These are phyloP conservation scores for Ganoderma resinaceum DNA, from an alignment of 1,284 basidiomycete genomes.

Conservation along the genomic window DNA sequence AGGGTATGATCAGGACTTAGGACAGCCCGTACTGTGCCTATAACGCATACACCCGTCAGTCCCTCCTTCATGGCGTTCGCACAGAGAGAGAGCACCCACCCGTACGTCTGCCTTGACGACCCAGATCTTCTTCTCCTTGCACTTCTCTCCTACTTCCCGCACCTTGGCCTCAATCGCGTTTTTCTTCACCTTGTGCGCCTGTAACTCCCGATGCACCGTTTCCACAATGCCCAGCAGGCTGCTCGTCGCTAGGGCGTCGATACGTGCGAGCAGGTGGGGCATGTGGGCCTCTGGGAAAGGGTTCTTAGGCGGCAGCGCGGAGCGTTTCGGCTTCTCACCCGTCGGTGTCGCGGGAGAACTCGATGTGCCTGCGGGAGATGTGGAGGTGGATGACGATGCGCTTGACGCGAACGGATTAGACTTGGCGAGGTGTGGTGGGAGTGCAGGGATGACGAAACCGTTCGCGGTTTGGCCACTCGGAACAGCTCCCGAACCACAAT, in stretches of 20 bases:
- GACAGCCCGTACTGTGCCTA: slow-evolving; percentile 25
- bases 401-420: slow-evolving; percentile 7
- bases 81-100: slow-evolving; percentile 33
- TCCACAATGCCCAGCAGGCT: slow-evolving; percentile 75
- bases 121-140: slow-evolving; percentile 74
- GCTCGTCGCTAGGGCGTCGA: slow-evolving; percentile 59
- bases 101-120: slow-evolving; percentile 57
- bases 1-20: neutral
- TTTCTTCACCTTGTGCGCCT: slow-evolving; percentile 75
- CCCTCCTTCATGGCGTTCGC: neutral
- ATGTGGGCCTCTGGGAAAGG: slow-evolving; percentile 73
- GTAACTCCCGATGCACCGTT: slow-evolving; percentile 72
- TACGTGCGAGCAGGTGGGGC: slow-evolving; percentile 63
- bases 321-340: slow-evolving; percentile 39
- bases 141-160: slow-evolving; percentile 75
- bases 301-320: slow-evolving; percentile 54
- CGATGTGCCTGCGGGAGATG: slow-evolving; percentile 22
- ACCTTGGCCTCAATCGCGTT: slow-evolving; percentile 83
- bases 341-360: slow-evolving; percentile 17
- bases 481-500: slow-evolving; percentile 19
- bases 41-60: neutral
- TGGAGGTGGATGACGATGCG: slow-evolving; percentile 15
- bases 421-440: slow-evolving; percentile 40
- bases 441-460: slow-evolving; percentile 47
- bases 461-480: slow-evolving; percentile 28